phyloP scores from a whole-genome alignment of 2,329 filamentous ascomycete species.

The Cercospora janseana region DNA sequence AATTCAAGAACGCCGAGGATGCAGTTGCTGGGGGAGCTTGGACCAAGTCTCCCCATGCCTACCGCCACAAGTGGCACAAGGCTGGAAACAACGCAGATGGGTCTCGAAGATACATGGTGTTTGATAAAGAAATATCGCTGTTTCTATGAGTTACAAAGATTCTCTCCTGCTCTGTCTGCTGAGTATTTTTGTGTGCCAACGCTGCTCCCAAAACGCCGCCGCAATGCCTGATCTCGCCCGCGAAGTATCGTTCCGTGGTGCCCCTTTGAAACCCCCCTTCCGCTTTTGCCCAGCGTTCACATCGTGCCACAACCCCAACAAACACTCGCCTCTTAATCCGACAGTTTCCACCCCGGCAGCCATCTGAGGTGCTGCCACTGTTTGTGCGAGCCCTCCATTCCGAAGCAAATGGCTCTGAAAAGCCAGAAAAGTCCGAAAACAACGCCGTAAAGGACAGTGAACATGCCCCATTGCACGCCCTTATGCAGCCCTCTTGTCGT shows the following conservation, averaged over 20 bases:
- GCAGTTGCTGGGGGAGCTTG: not conserved
- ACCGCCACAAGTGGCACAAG: conserved; percentile 2
- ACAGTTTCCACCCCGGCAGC: conserved; percentile 83
- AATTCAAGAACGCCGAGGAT: conserved; percentile 5
- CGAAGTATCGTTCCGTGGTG: conserved; percentile 5
- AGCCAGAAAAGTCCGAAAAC: conserved; percentile 81
- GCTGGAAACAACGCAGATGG: not conserved
- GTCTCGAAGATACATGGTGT: not conserved
- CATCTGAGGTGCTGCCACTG: conserved; percentile 92
- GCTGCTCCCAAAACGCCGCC: conserved; percentile 15
- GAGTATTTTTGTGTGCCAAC: conserved; percentile 10
- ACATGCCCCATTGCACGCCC: conserved; percentile 65
- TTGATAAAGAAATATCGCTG: conserved; percentile 3
- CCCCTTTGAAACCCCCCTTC: not conserved
- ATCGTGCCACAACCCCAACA: conserved; percentile 8
- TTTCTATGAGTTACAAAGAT: conserved; percentile 16
- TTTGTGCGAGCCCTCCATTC: conserved; percentile 81
- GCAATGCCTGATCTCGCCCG: conserved; percentile 15
- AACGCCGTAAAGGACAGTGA: conserved; percentile 68
- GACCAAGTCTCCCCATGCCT: conserved; percentile 2
- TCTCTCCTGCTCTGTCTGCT: conserved; percentile 17
- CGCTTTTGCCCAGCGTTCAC: conserved; percentile 7
- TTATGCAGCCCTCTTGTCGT: conserved; percentile 65
- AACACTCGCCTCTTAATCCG: conserved; percentile 32
- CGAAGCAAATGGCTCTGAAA: conserved; percentile 94